Conservation (phyloP, 805 yeast genomes). For the Scheffersomyces ergatensis region DNA sequence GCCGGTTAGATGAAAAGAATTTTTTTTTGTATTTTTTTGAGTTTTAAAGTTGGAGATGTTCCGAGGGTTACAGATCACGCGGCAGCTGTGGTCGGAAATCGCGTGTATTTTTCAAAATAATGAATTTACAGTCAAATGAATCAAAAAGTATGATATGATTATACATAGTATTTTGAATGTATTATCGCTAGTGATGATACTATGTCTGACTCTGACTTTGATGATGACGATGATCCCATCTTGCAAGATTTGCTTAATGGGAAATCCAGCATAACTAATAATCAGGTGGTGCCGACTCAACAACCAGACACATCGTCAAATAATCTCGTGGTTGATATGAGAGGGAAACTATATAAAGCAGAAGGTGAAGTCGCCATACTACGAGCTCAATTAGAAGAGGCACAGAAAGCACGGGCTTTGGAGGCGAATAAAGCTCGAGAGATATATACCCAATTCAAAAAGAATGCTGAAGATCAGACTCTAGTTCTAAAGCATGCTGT, state of each 20-base stretch:
- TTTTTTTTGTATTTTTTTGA: background rate
- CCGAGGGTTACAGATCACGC: no score
- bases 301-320: slow-evolving; percentile 2
- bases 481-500: slow-evolving; percentile 26
- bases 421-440: slow-evolving; percentile 30
- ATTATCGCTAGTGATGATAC: no score
- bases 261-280: slow-evolving; percentile 9
- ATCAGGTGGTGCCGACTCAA: slow-evolving; percentile 9
- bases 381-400: slow-evolving; percentile 56
- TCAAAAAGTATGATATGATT: no score
- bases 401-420: slow-evolving; percentile 37
- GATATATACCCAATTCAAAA: slow-evolving; percentile 11
- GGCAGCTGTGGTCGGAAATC: no score
- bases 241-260: slow-evolving; percentile 46
- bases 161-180: no score
- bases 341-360: slow-evolving; percentile 44
- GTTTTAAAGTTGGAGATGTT: no score
- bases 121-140: no score
- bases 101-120: no score
- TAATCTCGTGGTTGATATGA: slow-evolving; percentile 18
- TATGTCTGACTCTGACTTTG: slow-evolving; percentile 8
- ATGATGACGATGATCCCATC: slow-evolving; percentile 35
- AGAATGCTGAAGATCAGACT: slow-evolving; percentile 28
- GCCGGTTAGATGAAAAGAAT: background rate
- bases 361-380: slow-evolving; percentile 82